Conservation (phyloP, 208 protist genomes). For the Leishmania amazonensis region DNA sequence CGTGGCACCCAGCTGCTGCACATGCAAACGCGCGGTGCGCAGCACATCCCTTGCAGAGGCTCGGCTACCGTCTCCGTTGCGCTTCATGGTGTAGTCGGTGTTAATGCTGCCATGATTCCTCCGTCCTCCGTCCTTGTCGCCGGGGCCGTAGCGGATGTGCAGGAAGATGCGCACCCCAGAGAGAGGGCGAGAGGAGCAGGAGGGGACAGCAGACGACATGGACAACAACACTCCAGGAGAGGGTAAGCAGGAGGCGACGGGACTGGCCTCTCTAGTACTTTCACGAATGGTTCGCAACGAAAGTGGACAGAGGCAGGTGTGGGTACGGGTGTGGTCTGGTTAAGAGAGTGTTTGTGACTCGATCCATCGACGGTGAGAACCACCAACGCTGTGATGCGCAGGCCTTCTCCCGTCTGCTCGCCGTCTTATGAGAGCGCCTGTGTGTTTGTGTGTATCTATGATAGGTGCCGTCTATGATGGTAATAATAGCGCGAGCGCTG, state of each 20-base stretch:
- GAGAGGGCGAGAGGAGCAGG: slow-evolving; percentile 31
- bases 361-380: background rate
- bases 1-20: slow-evolving; percentile 55
- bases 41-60: slow-evolving; percentile 10
- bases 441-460: slow-evolving; percentile 1
- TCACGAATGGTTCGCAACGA: background rate
- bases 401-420: background rate
- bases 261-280: background rate
- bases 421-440: background rate
- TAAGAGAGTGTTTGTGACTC: background rate
- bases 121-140: background rate
- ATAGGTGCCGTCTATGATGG: background rate
- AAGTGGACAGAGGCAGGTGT: background rate
- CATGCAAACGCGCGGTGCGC: slow-evolving; percentile 22
- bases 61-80: background rate
- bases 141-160: slow-evolving; percentile 44
- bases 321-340: background rate
- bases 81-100: background rate
- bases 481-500: background rate
- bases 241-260: background rate
- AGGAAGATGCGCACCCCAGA: slow-evolving; percentile 57
- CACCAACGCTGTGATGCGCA: background rate
- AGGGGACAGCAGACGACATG: background rate
- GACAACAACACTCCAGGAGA: background rate
- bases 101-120: background rate